These are phyloP conservation scores for Inonotus hispidus DNA, from an alignment of 1,284 basidiomycete species.

Conservation along the genomic window DNA sequence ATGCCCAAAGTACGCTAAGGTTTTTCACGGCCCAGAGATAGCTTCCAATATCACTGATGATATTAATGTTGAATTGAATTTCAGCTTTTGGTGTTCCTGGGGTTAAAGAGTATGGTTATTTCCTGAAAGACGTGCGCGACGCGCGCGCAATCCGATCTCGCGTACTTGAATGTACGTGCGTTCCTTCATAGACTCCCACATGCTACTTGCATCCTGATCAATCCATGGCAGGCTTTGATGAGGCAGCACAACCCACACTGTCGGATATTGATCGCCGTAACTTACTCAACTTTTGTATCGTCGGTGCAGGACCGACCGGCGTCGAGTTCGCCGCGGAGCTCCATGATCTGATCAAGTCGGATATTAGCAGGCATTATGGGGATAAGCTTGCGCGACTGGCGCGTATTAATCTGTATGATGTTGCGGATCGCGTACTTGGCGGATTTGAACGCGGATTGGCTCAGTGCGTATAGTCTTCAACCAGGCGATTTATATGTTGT, in stretches of 20 bases:
- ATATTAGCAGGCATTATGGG: slow-evolving; percentile 58
- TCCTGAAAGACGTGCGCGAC: slow-evolving; percentile 80
- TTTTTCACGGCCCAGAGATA: background rate
- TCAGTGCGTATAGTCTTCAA: slow-evolving; percentile 38
- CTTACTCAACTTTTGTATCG: slow-evolving; percentile 75
- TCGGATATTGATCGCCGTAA: slow-evolving; percentile 61
- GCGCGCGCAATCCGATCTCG: slow-evolving; percentile 74
- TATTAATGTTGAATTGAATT: background rate
- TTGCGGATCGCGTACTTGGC: slow-evolving; percentile 75
- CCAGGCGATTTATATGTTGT: no score
- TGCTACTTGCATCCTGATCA: background rate
- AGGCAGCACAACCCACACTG: slow-evolving; percentile 67
- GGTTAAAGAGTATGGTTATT: slow-evolving; percentile 75
- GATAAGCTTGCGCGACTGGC: slow-evolving; percentile 57
- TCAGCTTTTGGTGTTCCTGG: slow-evolving; percentile 60
- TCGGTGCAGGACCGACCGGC: slow-evolving; percentile 76
- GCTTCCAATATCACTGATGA: background rate
- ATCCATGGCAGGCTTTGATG: slow-evolving; percentile 59
- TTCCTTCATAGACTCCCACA: background rate
- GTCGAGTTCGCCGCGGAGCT: slow-evolving; percentile 86
- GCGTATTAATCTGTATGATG: slow-evolving; percentile 77
- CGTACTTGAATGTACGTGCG: slow-evolving; percentile 63
- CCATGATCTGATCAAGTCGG: slow-evolving; percentile 76
- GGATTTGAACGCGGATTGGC: slow-evolving; percentile 70
- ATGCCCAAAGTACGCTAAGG: slow-evolving; percentile 61